These are phyloP conservation scores for Saccharomyces hybrid DNA, from an alignment of 1,139 yeast species.

Conservation along the genomic window DNA sequence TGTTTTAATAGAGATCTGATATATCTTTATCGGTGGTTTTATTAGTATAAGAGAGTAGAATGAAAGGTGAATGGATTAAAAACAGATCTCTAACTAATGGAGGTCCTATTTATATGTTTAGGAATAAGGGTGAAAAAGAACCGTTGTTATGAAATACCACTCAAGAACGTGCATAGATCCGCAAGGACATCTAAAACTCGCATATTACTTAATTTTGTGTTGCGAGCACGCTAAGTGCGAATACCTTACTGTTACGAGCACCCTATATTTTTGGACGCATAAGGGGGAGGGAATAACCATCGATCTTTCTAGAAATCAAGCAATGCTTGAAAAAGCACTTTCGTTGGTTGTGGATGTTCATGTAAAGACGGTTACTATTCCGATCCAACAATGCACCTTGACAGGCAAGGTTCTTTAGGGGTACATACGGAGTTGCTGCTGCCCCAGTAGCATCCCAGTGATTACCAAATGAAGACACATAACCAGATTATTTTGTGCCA, in stretches of 20 bases:
- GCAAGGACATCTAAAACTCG: background rate
- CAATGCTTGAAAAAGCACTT: background rate
- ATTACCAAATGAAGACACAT: background rate
- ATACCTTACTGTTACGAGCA: background rate
- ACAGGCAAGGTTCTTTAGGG: background rate
- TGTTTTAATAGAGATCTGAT: background rate
- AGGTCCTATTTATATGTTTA: background rate
- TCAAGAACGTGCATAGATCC: background rate
- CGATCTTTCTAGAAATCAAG: background rate
- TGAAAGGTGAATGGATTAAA: background rate
- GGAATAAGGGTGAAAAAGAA: background rate
- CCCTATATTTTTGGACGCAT: background rate
- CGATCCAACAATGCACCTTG: background rate
- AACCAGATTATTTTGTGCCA: background rate
- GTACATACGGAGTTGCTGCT: background rate
- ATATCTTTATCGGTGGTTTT: background rate
- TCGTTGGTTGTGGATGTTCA: background rate
- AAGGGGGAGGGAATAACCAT: conserved; percentile 1
- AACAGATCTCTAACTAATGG: background rate
- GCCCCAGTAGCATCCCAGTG: background rate
- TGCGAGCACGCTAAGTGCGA: background rate
- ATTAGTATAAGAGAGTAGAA: background rate
- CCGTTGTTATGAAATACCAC: too few relatives aligned
- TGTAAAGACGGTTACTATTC: background rate
- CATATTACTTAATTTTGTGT: background rate